A percentile compares a stretch with the other conserved stretches of the same genome.
Conservation (phyloP, 2,329 filamentous ascomycete genomes). For the Fusarium sp. region DNA sequence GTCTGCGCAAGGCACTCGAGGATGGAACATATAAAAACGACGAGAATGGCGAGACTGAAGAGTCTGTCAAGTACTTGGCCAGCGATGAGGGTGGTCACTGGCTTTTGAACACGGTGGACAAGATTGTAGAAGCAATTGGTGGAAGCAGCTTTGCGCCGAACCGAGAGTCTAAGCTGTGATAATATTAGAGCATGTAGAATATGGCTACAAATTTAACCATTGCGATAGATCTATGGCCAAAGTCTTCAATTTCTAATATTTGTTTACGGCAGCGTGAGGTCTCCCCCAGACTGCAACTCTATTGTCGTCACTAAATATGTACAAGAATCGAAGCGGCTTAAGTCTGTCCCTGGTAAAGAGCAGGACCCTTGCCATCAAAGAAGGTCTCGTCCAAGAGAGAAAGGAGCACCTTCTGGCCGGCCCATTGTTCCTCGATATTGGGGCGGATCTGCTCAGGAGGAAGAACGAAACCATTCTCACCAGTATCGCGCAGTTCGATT, state of each 20-base stretch:
- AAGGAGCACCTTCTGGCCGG: conserved; percentile 54
- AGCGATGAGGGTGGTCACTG: conserved; percentile 62
- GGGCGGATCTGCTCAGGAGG: conserved; percentile 55
- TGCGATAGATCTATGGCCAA: background rate
- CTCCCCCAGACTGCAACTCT: background rate
- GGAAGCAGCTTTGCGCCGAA: conserved; percentile 56
- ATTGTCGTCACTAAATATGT: background rate
- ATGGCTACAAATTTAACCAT: background rate
- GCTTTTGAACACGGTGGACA: conserved; percentile 61
- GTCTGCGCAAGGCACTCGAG: conserved; percentile 79
- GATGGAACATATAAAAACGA: conserved; percentile 68
- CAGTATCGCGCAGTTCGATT: conserved; percentile 54
- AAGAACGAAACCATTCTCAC: conserved; percentile 55
- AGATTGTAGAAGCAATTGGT: conserved; percentile 61
- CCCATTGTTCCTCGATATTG: conserved; percentile 54
- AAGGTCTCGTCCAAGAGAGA: conserved; percentile 52
- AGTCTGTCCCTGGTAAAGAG: conserved; percentile 34
- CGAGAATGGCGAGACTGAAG: conserved; percentile 52
- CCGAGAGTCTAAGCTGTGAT: conserved; percentile 43
- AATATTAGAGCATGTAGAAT: background rate
- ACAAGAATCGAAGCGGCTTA: background rate
- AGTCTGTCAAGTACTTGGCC: conserved; percentile 57
- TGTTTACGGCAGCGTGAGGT: background rate
- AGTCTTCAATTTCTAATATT: background rate
- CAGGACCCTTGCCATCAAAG: conserved; percentile 51